Base-by-base conservation (phyloP, 2,329 filamentous ascomycete species). In the Ilyonectria destructans region DNA sequence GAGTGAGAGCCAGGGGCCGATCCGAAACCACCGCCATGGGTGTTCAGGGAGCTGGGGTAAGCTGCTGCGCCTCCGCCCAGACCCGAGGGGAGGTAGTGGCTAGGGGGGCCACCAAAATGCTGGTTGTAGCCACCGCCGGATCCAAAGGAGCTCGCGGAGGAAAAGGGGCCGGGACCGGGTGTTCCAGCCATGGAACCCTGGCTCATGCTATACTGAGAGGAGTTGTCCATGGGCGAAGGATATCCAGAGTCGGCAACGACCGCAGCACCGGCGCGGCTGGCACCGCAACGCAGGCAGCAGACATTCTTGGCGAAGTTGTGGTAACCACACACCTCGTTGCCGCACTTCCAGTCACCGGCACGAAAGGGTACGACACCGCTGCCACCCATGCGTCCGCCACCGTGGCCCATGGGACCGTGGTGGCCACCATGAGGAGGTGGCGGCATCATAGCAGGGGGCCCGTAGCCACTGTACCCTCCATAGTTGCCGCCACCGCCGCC, bases 271-370 rank as follows among this genome's bases (percentile, higher is more conserved):
- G 96, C 96, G 76, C 96, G 94, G 81, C 95, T 97, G 60, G 96
- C 96, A 80, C 96, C 96, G 80, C 96, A 99, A 68, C 96, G 93
- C 70, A 99, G 90, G 82, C 96, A 99, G 83, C 94, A 97, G 65
- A 98, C 96, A 77, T 99, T 99, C 89, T 99, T 99, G 69, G 96
- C 96, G 80, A 99, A 99, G 85, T 99, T 99, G 86, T 99, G 96
- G 82, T 99, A 99, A 66, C 93, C 94, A 80, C 96, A 99, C 43
- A 95, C 95, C 79, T 99, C 96, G 72, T 96, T 96, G 64, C 96
- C 96, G 79, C 96, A 99, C 83, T 98, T 98, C 96, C 96, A 99
- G 80, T 99, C 96, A 78, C 96, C 96, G 62, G 96, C 96, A 78
- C 96, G 93, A 92, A 99, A 99, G 17, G 96, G 96, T 49, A 99